These are phyloP conservation scores for Boletus insuetus DNA, from an alignment of 768 basidiomycete genomes.

Conservation along the genomic window DNA sequence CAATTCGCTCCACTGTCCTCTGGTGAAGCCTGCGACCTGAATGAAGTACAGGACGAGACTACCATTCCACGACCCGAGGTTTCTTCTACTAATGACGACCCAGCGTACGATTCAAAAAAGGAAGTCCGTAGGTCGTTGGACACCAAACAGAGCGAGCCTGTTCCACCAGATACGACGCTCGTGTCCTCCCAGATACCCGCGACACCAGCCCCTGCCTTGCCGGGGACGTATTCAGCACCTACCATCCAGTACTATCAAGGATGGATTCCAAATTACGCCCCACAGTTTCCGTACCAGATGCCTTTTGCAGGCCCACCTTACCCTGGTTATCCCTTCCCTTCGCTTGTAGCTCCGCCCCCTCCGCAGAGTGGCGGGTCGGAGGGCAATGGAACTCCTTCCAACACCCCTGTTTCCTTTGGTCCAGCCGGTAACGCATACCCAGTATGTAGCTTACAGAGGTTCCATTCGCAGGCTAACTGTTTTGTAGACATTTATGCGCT, in stretches of 20 bases:
- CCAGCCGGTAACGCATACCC: conserved; percentile 41
- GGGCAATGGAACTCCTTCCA: conserved; percentile 32
- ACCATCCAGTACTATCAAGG: conserved; percentile 47
- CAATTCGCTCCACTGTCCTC: background rate
- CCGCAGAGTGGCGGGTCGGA: conserved; percentile 38
- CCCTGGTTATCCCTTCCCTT: conserved; percentile 41
- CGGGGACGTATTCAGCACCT: conserved; percentile 37
- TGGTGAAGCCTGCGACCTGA: conserved; percentile 14
- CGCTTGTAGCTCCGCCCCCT: conserved; percentile 23
- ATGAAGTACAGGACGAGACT: conserved; percentile 17
- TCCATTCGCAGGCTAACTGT: conserved; percentile 8
- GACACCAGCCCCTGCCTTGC: conserved; percentile 15
- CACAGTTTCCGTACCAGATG: conserved; percentile 49
- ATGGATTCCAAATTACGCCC: conserved; percentile 55
- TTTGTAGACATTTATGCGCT: conserved; percentile 48
- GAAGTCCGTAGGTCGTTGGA: conserved; percentile 20
- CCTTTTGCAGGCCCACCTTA: conserved; percentile 47
- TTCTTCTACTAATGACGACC: conserved; percentile 3
- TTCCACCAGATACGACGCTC: conserved; percentile 1
- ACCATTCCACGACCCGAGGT: background rate
- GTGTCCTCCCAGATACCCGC: conserved; percentile 30
- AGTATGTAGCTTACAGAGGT: conserved; percentile 34
- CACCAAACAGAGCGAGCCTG: conserved; percentile 25
- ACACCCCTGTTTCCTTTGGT: conserved; percentile 36
- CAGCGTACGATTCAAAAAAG: conserved; percentile 2